phyloP scores from a whole-genome alignment of 2,329 filamentous ascomycete genomes.

The Colletotrichum liaoningense region DNA sequence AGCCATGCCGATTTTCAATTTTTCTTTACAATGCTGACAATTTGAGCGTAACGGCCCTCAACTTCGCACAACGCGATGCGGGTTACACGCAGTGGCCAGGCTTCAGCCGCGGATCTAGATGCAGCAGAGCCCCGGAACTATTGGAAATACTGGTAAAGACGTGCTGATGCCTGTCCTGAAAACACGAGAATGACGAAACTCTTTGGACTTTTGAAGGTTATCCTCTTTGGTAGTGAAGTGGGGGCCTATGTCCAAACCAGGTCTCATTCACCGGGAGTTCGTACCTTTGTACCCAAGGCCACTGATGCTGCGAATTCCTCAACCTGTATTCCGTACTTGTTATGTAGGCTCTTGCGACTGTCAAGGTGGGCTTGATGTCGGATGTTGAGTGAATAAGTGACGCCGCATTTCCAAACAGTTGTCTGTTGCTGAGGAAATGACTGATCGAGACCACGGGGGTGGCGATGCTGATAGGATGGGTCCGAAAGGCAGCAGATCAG shows the following conservation, averaged over 20 bases:
- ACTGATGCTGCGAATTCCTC: not conserved
- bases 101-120: not conserved
- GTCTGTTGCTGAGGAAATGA: constrained; percentile 13
- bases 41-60: not conserved
- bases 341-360: not conserved
- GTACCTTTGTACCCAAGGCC: no score
- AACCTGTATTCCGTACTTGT: not conserved
- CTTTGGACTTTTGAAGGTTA: not conserved
- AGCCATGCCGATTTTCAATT: not conserved
- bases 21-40: no score
- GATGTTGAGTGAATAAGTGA: constrained; percentile 13
- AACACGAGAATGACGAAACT: not conserved
- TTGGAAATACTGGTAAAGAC: not conserved
- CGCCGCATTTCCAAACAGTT: not conserved
- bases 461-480: constrained; percentile 21
- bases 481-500: not conserved
- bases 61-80: not conserved
- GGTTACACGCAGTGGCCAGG: not conserved
- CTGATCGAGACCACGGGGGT: constrained; percentile 17
- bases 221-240: not conserved
- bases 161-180: not conserved
- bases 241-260: no score
- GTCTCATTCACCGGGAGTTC: no score
- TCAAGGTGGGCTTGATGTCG: constrained; percentile 7
- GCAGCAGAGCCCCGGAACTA: not conserved